A percentile compares a stretch with the other conserved stretches of the same genome.
These are phyloP conservation scores for Globisporangium lucens DNA, from an alignment of 352 stramenopile species.

Conservation along the genomic window DNA sequence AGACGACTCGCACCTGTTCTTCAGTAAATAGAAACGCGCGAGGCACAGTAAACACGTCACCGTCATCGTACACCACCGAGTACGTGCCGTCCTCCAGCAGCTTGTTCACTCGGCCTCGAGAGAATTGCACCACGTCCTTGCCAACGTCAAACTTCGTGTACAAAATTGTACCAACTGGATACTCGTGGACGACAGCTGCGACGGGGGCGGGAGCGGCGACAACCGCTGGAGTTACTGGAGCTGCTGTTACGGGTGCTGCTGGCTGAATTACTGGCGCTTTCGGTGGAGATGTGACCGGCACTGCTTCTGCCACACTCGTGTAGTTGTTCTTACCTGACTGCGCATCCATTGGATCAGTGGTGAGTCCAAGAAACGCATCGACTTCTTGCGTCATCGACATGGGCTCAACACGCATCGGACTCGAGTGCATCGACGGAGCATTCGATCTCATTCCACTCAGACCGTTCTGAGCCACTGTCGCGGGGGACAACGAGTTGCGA, in stretches of 20 bases:
- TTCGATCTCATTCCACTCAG: neutral
- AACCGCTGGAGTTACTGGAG: neutral
- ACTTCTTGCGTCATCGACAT: slow-evolving; percentile 11
- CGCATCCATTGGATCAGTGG: neutral
- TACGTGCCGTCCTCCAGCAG: slow-evolving; percentile 40
- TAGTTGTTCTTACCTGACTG: slow-evolving; percentile 3
- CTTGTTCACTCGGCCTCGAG: slow-evolving; percentile 40
- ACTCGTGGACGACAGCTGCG: slow-evolving; percentile 20
- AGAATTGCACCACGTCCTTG: slow-evolving; percentile 35
- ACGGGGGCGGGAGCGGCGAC: neutral
- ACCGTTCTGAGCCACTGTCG: neutral
- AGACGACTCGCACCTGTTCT: slow-evolving; percentile 32
- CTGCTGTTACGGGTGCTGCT: neutral
- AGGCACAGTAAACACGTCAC: slow-evolving; percentile 44
- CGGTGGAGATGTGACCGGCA: neutral
- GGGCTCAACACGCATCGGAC: slow-evolving; percentile 6
- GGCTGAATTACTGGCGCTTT: neutral
- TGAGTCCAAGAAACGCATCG: slow-evolving; percentile 11
- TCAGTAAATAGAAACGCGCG: slow-evolving; percentile 45
- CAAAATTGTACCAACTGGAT: slow-evolving; percentile 30
- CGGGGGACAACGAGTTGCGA: slow-evolving; percentile 6
- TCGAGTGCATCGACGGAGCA: slow-evolving; percentile 4
- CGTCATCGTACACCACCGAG: slow-evolving; percentile 54
- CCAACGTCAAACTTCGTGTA: slow-evolving; percentile 46
- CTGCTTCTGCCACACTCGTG: slow-evolving; percentile 8